Conservation (phyloP, 2,329 filamentous ascomycete species). For the Penicillium concentricum region DNA sequence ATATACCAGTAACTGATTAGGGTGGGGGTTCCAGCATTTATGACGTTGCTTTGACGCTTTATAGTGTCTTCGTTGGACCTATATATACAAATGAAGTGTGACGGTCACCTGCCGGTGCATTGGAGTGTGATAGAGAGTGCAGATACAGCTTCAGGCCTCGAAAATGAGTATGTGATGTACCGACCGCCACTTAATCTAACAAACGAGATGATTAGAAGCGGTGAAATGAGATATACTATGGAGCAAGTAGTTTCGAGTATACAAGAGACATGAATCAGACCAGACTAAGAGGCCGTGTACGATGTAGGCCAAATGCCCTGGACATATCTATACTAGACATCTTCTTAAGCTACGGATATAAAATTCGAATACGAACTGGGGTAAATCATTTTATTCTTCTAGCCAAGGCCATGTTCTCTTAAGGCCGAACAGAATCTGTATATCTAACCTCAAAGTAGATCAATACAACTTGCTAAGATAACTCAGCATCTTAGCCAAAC, state of each 20-base stretch:
- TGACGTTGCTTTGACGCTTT: no score
- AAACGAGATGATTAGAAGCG: background rate
- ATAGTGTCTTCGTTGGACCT: no score
- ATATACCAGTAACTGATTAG: background rate
- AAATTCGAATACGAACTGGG: background rate
- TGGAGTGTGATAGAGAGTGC: background rate
- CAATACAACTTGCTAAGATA: background rate
- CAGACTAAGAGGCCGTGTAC: background rate
- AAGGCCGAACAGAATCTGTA: background rate
- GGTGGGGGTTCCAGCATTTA: background rate
- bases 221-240: no score
- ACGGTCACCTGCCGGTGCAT: background rate
- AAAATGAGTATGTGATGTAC: background rate
- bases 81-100: background rate
- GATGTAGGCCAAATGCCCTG: background rate
- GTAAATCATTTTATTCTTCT: background rate
- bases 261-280: background rate
- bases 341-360: background rate
- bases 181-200: background rate
- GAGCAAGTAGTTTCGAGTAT: background rate
- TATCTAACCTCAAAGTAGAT: background rate
- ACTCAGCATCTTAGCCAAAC: background rate
- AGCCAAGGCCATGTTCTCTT: background rate
- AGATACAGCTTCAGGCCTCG: background rate
- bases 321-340: background rate